Evolutionary conservation across 257 asterid species (phyloP), one percentile per base, ranked within the genome.

Genomic region (Pogostemon cablin): DNA sequence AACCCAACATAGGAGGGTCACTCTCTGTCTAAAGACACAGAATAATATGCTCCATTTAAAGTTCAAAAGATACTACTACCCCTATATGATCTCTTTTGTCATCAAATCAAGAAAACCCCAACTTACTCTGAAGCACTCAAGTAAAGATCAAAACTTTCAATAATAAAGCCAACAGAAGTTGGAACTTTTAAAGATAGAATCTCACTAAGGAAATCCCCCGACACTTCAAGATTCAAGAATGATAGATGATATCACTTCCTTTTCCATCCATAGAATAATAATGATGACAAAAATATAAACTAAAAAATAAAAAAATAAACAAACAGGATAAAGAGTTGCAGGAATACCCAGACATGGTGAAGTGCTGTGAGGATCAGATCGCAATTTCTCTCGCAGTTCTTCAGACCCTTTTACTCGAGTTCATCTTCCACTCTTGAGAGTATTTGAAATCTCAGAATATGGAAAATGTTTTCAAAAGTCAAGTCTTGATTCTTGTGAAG

Each of bases 311-410:
- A 44, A 50, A 44, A 68, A 35, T 42, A 57, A 59, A 41, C 41
- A 39, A 6, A 4, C 52, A 41, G n/a, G 32, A 25, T 25, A 47
- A 48, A 64, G 55, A 57, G 55, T 68, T 48, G 34, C 57, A 44
- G 74, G 32, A 37, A 60, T 79, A 88, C 93, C 91, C 72, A 78
- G 96, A 75, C 96, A 89, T 89, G 76, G 75, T 48, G 70, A 80
- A 80, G 10, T 15, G 77, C 43, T 62, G 65, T 2, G 75, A 53
- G 80, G 63, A 78, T 65, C 77, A 56, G 32, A 10, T 3, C 48
- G 2, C 35, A 34, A 7, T 12, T 35, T 17, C 15, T 47, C 70
- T 5, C 62, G 37, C 64, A 20, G 66, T 20, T 65, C 37, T 40
- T 39, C 59, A 56, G 32, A 66, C 12, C 66, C 49, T 32, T n/a